Evolutionary conservation across 805 yeast genomes (phyloP).

Genomic region (Saccharomyces kudriavzevii): DNA sequence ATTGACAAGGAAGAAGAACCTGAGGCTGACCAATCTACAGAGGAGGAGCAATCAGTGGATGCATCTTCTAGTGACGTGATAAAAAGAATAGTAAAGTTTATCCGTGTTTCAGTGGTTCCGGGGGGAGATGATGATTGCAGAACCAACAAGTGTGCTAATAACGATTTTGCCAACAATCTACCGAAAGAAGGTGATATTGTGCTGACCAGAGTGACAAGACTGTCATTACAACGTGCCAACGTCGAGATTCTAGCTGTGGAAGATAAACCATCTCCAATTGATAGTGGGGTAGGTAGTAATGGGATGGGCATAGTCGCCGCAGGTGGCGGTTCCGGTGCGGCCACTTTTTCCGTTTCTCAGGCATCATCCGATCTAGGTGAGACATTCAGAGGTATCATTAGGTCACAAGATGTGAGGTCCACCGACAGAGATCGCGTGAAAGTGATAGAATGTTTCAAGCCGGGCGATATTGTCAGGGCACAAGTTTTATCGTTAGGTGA

Average conservation of each 20-base stretch:
- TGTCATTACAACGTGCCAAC: slow-evolving; percentile 61
- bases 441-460: slow-evolving; percentile 68
- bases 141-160: slow-evolving; percentile 9
- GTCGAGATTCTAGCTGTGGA: slow-evolving; percentile 72
- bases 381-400: slow-evolving; percentile 75
- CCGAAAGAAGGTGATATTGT: slow-evolving; percentile 85
- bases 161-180: slow-evolving; percentile 39
- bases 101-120: slow-evolving; percentile 26
- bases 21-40: slow-evolving; percentile 6
- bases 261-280: slow-evolving; percentile 47
- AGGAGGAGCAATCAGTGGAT: slow-evolving; percentile 8
- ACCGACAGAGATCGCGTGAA: slow-evolving; percentile 86
- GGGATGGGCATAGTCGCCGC: slow-evolving; percentile 35
- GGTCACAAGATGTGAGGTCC: slow-evolving; percentile 82
- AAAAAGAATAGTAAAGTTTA: slow-evolving; percentile 14
- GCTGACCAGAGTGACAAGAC: slow-evolving; percentile 60
- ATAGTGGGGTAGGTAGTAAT: slow-evolving; percentile 59
- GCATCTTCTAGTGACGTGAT: slow-evolving; percentile 1
- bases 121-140: slow-evolving; percentile 9
- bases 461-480: slow-evolving; percentile 90
- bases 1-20: slow-evolving; percentile 6
- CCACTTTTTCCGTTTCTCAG: slow-evolving; percentile 35
- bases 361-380: slow-evolving; percentile 74
- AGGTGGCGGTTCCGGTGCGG: slow-evolving; percentile 52
- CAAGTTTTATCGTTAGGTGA: slow-evolving; percentile 80